Evolutionary conservation across 139 green algal species (phyloP).

Genomic region (Chlamydomonas incerta): DNA sequence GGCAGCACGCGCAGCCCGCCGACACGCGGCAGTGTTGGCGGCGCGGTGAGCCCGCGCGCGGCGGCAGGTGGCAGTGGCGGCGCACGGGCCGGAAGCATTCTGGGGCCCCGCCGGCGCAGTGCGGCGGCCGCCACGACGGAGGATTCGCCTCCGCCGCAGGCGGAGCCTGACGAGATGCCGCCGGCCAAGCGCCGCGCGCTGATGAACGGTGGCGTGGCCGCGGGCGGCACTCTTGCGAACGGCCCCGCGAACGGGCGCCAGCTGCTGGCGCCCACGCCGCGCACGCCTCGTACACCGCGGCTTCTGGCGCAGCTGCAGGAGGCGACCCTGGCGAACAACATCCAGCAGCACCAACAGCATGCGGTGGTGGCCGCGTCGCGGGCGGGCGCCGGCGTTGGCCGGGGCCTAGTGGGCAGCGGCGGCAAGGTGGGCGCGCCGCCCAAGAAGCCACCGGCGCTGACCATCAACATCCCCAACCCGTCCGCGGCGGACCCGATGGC

Average conservation of each 20-base stretch:
- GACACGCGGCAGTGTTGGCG: background rate
- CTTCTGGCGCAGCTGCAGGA: constrained; percentile 18
- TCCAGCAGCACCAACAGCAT: constrained; percentile 14
- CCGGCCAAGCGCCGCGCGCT: constrained; percentile 19
- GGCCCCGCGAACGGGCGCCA: background rate
- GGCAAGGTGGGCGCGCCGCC: background rate
- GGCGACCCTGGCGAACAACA: background rate
- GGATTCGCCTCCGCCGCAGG: background rate
- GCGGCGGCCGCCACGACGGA: background rate
- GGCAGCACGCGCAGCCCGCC: background rate
- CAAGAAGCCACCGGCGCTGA: constrained; percentile 43
- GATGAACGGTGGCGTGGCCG: background rate
- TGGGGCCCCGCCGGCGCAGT: background rate
- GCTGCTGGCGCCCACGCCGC: background rate
- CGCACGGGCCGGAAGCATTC: too few species aligned
- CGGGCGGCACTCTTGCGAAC: background rate
- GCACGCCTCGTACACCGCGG: background rate
- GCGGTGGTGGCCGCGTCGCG: background rate
- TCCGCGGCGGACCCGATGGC: constrained; percentile 30
- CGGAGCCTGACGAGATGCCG: background rate
- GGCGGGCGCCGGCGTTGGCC: background rate
- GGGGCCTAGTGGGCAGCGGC: too few species aligned
- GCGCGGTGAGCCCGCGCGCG: background rate
- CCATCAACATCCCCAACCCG: constrained; percentile 48
- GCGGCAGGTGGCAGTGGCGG: background rate